Base-by-base conservation (phyloP, 768 basidiomycete species). In the Lactifluus subvellereus region DNA sequence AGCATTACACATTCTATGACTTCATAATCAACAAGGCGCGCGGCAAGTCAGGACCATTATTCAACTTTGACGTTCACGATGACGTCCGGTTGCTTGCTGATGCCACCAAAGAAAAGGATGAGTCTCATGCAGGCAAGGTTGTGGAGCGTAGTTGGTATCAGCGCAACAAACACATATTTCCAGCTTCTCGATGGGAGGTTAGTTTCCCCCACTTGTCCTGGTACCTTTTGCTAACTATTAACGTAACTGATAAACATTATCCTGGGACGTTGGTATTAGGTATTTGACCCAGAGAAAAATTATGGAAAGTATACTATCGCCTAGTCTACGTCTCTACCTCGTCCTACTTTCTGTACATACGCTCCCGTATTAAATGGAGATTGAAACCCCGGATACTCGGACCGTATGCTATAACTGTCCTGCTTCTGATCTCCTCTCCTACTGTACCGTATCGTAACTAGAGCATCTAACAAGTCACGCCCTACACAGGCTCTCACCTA, bases 31-130 rank as follows among this genome's bases (percentile, higher is more conserved):
- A 98, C 80, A 98, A 97, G 76, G 94, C 95, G 8, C 86, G 97
- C 27, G 97, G 97, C 32, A 99, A 99, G 75, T 97, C 94, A 0
- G 97, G 97, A 0, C 97, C 97, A 6, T 76, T 99, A 59, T 99
- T 99, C 78, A 97, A 90, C 74, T 99, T 99, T 71, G 97, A 99
- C 74, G 97, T 98, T 6, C 97, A 99, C 73, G 97, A 99, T 72
- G 97, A 99, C 72, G 91, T 99, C 4, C 89, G 97, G 18, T 74
- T 99, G 66, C 79, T 98, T 22, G 88, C 91, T 27, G 97, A 99
- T 71, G 97, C 96, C 2, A 93, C 94, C 1, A 84, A 88, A 68
- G 97, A 99, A 76, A 98, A 98, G 75, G 94, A 99, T 69, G 97
- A 99, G 74, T 94, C 91, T 18, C 97, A 99, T 71, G 97, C 97